Conservation (phyloP, 805 yeast species). For the Candida krabiensis region DNA sequence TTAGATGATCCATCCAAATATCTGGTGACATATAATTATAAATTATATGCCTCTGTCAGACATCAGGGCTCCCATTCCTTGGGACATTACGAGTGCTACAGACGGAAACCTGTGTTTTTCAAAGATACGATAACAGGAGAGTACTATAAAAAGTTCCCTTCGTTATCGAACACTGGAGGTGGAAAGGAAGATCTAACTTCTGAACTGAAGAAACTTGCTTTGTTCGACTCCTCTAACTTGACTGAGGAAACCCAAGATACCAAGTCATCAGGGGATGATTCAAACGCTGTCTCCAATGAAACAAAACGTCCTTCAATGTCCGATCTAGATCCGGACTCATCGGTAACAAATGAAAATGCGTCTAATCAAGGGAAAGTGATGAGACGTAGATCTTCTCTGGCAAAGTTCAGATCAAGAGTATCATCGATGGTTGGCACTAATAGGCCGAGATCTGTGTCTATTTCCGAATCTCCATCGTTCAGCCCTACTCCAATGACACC, state of each 20-base stretch:
- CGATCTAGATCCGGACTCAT: not conserved
- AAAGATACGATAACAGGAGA: slow-evolving; percentile 35
- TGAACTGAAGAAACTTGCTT: not conserved
- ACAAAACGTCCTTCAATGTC: not conserved
- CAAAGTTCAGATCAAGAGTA: slow-evolving; percentile 21
- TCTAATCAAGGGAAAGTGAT: not conserved
- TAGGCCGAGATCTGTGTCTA: slow-evolving; percentile 13
- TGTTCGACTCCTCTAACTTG: too few relatives aligned
- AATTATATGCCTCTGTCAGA: slow-evolving; percentile 69
- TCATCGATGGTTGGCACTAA: slow-evolving; percentile 22
- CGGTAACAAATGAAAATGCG: not conserved
- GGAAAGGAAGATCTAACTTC: slow-evolving; percentile 8
- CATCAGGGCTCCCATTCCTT: slow-evolving; percentile 86
- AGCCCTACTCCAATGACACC: not conserved
- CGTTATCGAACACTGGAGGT: slow-evolving; percentile 2
- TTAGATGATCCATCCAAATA: not conserved
- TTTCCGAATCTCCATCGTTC: slow-evolving; percentile 6
- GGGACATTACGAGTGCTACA: slow-evolving; percentile 91
- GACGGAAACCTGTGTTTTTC: slow-evolving; percentile 66
- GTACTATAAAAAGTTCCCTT: slow-evolving; percentile 23
- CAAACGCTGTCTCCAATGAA: not conserved
- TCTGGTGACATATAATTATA: slow-evolving; percentile 40
- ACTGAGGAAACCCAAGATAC: too few relatives aligned
- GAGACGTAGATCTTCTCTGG: slow-evolving; percentile 14
- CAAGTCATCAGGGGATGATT: not conserved